Conservation (phyloP, 345 rosid genomes). For the Pistacia vera region DNA sequence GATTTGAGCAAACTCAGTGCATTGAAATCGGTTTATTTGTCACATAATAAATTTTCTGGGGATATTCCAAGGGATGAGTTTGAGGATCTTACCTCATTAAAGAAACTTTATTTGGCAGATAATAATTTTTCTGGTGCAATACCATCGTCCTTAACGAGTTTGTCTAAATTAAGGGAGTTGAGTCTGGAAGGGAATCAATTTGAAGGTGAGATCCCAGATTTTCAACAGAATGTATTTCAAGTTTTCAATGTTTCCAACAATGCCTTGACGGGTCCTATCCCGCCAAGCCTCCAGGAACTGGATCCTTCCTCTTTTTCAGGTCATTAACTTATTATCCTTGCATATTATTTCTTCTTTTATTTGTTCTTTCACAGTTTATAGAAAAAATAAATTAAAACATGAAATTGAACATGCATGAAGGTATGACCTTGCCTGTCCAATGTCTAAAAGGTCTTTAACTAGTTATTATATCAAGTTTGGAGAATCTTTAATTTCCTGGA, state of each 20-base stretch:
- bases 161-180: slow-evolving; percentile 59
- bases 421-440: no score
- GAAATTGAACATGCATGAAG: no score
- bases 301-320: slow-evolving; percentile 51
- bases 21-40: slow-evolving; percentile 59
- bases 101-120: slow-evolving; percentile 56
- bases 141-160: slow-evolving; percentile 51
- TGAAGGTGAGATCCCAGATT: slow-evolving; percentile 59
- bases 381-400: no score
- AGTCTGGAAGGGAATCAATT: slow-evolving; percentile 68
- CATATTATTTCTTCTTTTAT: neutral
- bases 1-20: slow-evolving; percentile 47
- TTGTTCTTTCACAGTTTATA: no score
- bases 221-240: slow-evolving; percentile 27
- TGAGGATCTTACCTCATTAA: slow-evolving; percentile 56
- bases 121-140: slow-evolving; percentile 63
- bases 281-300: slow-evolving; percentile 40
- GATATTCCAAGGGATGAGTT: slow-evolving; percentile 57
- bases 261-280: slow-evolving; percentile 60
- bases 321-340: slow-evolving; percentile 10
- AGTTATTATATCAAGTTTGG: no score
- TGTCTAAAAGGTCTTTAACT: no score
- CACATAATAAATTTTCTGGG: slow-evolving; percentile 64
- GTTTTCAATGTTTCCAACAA: slow-evolving; percentile 59
- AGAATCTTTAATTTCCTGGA: no score